Base-by-base conservation (phyloP, 495 filamentous ascomycete genomes). In the Chaetomium fimeti region DNA sequence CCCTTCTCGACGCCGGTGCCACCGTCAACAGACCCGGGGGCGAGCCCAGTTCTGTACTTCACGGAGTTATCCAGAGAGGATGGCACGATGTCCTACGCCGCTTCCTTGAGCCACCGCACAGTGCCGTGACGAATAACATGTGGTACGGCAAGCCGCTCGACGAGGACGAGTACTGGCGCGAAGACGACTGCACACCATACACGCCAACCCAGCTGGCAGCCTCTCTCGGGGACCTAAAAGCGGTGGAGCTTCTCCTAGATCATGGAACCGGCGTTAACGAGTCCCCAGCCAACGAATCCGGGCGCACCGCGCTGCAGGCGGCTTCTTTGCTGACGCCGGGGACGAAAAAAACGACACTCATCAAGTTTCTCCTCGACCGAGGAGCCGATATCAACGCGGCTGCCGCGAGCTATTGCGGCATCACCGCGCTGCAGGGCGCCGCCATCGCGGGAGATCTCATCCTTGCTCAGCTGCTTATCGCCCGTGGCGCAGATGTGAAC, bases 171-270 rank as follows among this genome's bases (percentile, higher is more conserved):
- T 1, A 27, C 13, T 24, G n/a, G n/a, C n/a, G 27, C 24, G 28
- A 36, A 3, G 24, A 20, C 13, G 15, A 20, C 0, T 9, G 25
- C 9, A n/a, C 3, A 12, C 27, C 15, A 20, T 36, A 20, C 52
- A 54, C 52, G 8, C 52, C 52, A 36, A 54, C 52, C 28, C 52
- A 54, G 25, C 16, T 32, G 15, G 52, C 52, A 32, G 52, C 52
- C 15, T 54, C 27, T 16, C 9, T 36, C 18, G 52, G 52, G 38
- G 52, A 54, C 28, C 16, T 54, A 2, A 11, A 54, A 20, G 52
- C 52, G 28, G 0, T 54, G 28, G 20, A 12, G 28, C 32, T 32
- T 13, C 28, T 54, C 11, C 28, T 54, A 25, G 52, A 54, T 5
- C 28, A 36, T 20, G 28, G 28, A 54, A 7, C 52, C 5, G 18